Evolutionary conservation across 345 rosid genomes (phyloP), one percentile per base, ranked within the genome.

Genomic region (Eutrema yunnanense): DNA sequence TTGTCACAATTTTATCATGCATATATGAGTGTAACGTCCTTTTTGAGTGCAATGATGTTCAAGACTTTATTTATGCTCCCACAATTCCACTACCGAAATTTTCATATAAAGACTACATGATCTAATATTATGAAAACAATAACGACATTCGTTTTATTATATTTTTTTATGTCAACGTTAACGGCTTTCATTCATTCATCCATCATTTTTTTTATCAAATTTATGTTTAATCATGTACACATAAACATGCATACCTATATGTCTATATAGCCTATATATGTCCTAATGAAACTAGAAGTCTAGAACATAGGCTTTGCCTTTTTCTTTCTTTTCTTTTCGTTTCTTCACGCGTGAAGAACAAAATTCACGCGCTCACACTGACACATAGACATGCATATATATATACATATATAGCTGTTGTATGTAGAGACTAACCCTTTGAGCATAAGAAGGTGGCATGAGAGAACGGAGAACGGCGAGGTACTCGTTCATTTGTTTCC

Each of bases 401-500:
- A 38, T 9, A 41, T 8, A 56, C 46, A 50, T 14, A 65, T 10
- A 58, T 3, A 37, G 2, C 4, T 60, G 4, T 12, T 52, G 56
- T 75, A 44, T 68, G 55, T 58, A 65, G 55, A 78, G 78, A 72
- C 80, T 71, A 65, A 90, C 98, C 96, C 96, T 85, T 80, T 92
- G 98, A 67, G 90, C 88, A 81, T 92, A 90, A 61, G 92, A 82
- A 62, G 96, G 80, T n/a, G 98, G 98, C 96, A 92, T 90, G 69
- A 92, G 77, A 58, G 98, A 86, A 51, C 97, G 86, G 49, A 92
- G 92, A 37, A 79, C 88, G 55, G 88, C 74, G 27, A 92, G 85
- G 83, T 88, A 92, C 77, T 92, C 93, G 33, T 92, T 92, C 98
- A 92, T 92, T 72, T 86, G 97, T 78, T 90, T 92, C 71, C 98